Evolutionary conservation across 2,329 filamentous ascomycete genomes (phyloP).

Genomic region (Neonectria faginata): DNA sequence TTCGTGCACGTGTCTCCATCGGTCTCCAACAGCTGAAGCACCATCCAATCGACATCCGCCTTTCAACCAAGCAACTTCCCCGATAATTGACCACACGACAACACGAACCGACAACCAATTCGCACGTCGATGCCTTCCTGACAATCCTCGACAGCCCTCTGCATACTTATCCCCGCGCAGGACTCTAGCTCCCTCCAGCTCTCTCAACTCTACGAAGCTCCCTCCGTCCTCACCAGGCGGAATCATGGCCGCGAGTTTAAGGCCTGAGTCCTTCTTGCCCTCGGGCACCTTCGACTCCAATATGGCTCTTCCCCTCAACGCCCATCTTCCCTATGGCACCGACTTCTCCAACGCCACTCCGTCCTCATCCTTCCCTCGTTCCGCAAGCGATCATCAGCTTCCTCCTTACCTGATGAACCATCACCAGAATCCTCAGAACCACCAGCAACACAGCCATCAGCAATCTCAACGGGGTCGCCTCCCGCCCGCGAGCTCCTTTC

Average conservation of each 20-base stretch:
- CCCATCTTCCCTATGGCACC: constrained; percentile 32
- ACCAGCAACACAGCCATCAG: constrained; percentile 28
- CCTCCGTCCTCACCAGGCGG: constrained; percentile 25
- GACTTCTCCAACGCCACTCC: constrained; percentile 33
- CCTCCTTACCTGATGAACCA: constrained; percentile 38
- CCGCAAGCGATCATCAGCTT: constrained; percentile 38
- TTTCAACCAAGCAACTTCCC: constrained; percentile 16
- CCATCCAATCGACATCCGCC: constrained; percentile 25
- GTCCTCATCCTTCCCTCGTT: constrained; percentile 37
- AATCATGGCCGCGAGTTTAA: constrained; percentile 43
- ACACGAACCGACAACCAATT: neutral
- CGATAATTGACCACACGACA: neutral
- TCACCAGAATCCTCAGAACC: constrained; percentile 30
- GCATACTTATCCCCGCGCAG: neutral
- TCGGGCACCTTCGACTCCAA: constrained; percentile 44
- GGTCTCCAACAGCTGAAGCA: constrained; percentile 20
- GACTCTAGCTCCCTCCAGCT: neutral
- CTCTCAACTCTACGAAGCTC: neutral
- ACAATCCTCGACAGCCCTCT: neutral
- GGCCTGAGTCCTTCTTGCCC: constrained; percentile 45
- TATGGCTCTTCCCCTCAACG: constrained; percentile 34
- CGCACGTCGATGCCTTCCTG: neutral
- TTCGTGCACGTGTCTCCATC: constrained; percentile 1
- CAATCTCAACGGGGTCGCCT: constrained; percentile 37
- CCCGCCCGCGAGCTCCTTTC: constrained; percentile 41